Conservation (phyloP, 768 basidiomycete species). For the Paxillus involutus region DNA sequence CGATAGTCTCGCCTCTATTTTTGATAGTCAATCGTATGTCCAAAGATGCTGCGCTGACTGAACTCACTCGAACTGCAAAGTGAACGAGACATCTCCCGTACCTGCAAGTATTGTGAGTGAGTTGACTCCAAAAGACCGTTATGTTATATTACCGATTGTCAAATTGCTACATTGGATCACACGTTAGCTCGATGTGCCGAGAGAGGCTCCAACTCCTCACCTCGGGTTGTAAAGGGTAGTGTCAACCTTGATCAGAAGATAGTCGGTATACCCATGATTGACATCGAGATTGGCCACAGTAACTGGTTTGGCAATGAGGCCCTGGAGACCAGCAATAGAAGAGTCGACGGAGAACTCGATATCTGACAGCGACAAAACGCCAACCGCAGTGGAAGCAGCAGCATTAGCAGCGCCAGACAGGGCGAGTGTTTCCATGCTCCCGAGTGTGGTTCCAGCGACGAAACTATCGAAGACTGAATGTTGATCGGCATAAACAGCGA, state of each 20-base stretch:
- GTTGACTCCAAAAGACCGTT: not conserved
- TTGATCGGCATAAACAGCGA: conserved; percentile 49
- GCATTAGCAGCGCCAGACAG: conserved; percentile 57
- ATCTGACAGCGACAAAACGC: conserved; percentile 52
- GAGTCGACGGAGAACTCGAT: conserved; percentile 62
- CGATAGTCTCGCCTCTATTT: conserved; percentile 51
- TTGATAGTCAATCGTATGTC: conserved; percentile 1
- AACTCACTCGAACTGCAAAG: conserved; percentile 53
- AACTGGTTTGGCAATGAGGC: conserved; percentile 57
- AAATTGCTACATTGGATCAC: conserved; percentile 27
- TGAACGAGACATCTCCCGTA: conserved; percentile 64
- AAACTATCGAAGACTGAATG: conserved; percentile 60
- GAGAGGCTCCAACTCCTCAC: conserved; percentile 27
- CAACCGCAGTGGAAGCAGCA: conserved; percentile 64
- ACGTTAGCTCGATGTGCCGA: conserved; percentile 1
- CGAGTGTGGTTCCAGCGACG: conserved; percentile 58
- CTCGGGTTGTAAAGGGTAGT: conserved; percentile 67
- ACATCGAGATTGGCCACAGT: conserved; percentile 61
- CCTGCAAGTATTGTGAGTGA: conserved; percentile 46
- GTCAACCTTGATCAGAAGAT: conserved; percentile 65
- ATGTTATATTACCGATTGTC: conserved; percentile 31
- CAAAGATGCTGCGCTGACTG: not conserved
- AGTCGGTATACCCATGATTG: conserved; percentile 63
- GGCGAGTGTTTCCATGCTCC: conserved; percentile 42
- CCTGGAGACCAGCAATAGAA: conserved; percentile 61